Conservation (phyloP, 495 filamentous ascomycete species). For the Penicillium parvum region DNA sequence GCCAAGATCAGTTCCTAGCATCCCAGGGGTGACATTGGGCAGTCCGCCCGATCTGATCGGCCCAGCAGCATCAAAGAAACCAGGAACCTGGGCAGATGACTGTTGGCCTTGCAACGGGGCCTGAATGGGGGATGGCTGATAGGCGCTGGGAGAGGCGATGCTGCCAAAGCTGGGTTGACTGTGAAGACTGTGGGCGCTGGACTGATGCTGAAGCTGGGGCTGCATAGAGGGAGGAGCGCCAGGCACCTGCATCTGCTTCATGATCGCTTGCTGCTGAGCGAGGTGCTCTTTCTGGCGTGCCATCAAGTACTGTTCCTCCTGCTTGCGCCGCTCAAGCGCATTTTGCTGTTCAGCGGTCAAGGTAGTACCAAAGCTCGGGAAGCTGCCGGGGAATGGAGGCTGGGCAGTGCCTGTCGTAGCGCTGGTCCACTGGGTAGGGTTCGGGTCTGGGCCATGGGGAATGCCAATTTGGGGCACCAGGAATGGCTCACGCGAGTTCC, state of each 20-base stretch:
- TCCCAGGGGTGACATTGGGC: slow-evolving; percentile 45
- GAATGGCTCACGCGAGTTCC: slow-evolving; percentile 96
- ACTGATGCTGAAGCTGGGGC: slow-evolving; percentile 77
- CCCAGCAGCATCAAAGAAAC: slow-evolving; percentile 66
- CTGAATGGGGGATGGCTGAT: slow-evolving; percentile 70
- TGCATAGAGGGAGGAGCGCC: slow-evolving; percentile 48
- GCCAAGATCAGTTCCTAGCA: slow-evolving; percentile 47
- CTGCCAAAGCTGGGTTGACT: slow-evolving; percentile 93
- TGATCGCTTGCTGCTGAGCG: slow-evolving; percentile 77
- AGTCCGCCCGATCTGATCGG: slow-evolving; percentile 38
- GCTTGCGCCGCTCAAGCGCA: slow-evolving; percentile 89
- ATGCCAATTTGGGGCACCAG: slow-evolving; percentile 95
- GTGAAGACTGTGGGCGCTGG: slow-evolving; percentile 89
- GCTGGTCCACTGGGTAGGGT: slow-evolving; percentile 35
- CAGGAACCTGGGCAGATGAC: slow-evolving; percentile 40
- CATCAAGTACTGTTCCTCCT: slow-evolving; percentile 96
- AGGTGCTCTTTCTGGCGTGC: slow-evolving; percentile 90
- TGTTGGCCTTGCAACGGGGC: slow-evolving; percentile 56
- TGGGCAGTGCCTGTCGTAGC: slow-evolving; percentile 60
- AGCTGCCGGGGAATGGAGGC: slow-evolving; percentile 90
- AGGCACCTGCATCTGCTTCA: slow-evolving; percentile 68
- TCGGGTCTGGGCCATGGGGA: slow-evolving; percentile 68
- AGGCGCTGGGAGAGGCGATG: slow-evolving; percentile 78
- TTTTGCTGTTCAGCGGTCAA: slow-evolving; percentile 97
- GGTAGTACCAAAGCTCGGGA: slow-evolving; percentile 96